Evolutionary conservation across 352 stramenopile genomes (phyloP).

Genomic region (Pythium aquatile): DNA sequence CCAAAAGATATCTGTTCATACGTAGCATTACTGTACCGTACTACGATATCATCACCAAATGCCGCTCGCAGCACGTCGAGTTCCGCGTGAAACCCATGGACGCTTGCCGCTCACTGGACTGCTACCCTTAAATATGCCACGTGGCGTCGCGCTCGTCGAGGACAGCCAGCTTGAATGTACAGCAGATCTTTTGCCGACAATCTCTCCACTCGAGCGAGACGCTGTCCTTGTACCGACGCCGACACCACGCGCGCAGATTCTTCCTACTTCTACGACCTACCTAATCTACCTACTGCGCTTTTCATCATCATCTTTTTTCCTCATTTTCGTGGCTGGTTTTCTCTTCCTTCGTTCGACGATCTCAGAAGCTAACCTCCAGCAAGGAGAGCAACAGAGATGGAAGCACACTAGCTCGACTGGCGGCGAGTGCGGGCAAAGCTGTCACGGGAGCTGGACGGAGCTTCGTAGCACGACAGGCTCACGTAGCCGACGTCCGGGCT

Average conservation of each 20-base stretch:
- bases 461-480: constrained; percentile 68
- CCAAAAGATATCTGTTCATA: constrained; percentile 1
- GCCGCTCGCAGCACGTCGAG: not conserved
- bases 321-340: constrained; percentile 12
- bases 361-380: constrained; percentile 10
- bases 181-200: too few relatives aligned
- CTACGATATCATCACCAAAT: constrained; percentile 3
- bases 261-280: constrained; percentile 29
- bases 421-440: constrained; percentile 12
- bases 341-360: constrained; percentile 5
- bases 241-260: constrained; percentile 23
- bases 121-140: constrained; percentile 14
- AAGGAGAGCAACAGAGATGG: constrained; percentile 5
- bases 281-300: constrained; percentile 30
- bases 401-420: constrained; percentile 17
- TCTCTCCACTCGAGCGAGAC: not conserved
- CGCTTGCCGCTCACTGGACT: not conserved
- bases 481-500: constrained; percentile 65
- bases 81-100: not conserved
- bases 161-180: not conserved
- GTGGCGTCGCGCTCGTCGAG: not conserved
- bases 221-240: not conserved
- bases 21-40: constrained; percentile 2
- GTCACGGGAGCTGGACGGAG: constrained; percentile 30
- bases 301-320: constrained; percentile 23